Evolutionary conservation across 2,329 filamentous ascomycete species (phyloP), one percentile per base, ranked within the genome.

Genomic region (Neodidymelliopsis sp.): DNA sequence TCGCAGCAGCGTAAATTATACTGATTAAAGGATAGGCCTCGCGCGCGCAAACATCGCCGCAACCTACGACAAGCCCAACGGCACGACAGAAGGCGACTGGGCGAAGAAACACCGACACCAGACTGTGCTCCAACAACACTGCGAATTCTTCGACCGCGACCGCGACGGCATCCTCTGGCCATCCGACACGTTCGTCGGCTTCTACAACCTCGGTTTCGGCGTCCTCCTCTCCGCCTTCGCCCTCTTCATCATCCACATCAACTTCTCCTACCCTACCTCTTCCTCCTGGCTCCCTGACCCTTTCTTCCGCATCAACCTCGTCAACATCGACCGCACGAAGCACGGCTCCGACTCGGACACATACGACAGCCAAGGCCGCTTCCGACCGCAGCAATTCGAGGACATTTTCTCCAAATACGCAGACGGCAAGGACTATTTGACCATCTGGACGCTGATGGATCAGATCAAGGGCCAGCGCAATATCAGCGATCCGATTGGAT

Each of bases 91-190:
- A n/a, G 60, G 65, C 30, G 59, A 69, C 42, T 79, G 74, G 66
- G 65, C 72, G 2, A 49, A 58, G 16, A 57, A 66, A 0, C 72
- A 79, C 54, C 51, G 69, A 0, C 63, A 77, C 42, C 67, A 78
- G 56, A 73, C 72, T 4, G 66, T 81, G 10, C 72, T 83, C 3
- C 78, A 81, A 59, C 80, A 83, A 57, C 81, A 83, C 62, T 74
- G 75, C 57, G 69, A 70, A 16, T 83, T 80, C 71, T 84, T 79
- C 56, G 81, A 83, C 62, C 57, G 66, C 8, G 80, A 83, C 59
- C 57, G 65, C 20, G 81, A 83, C 59, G 77, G 77, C 24, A 66
- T 83, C n/a, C 78, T 83, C 51, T 82, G 75, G 75, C 80, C 81
- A 0, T 58, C 53, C 2, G 80, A 83, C 60, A 83, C 80, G 2